Evolutionary conservation across 2,329 filamentous ascomycete genomes (phyloP).

Genomic region (Lasiodiplodia theobromae): DNA sequence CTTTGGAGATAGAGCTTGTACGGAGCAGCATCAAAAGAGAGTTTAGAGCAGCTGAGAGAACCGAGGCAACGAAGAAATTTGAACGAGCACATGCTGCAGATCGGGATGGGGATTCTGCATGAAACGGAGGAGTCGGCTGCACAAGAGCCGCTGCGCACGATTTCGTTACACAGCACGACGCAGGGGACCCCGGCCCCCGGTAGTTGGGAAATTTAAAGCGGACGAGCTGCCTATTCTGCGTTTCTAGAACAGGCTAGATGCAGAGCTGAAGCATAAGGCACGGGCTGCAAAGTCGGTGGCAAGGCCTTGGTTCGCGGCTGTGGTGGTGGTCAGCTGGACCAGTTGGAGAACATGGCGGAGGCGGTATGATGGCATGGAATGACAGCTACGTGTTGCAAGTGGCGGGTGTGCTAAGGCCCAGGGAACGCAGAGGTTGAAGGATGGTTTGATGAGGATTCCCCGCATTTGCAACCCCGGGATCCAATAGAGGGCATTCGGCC

Average conservation of each 20-base stretch:
- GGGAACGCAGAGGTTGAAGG: neutral
- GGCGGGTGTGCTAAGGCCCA: constrained; percentile 1
- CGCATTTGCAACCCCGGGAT: constrained; percentile 22
- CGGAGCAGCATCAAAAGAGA: constrained; percentile 9
- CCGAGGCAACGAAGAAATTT: constrained; percentile 16
- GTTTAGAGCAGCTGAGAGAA: constrained; percentile 2
- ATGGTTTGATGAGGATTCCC: constrained; percentile 24
- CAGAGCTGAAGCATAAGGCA: neutral
- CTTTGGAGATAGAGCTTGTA: neutral
- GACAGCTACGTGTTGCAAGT: neutral
- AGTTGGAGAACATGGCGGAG: neutral
- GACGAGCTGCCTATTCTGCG: constrained; percentile 14
- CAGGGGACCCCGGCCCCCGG: constrained; percentile 19
- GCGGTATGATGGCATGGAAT: neutral
- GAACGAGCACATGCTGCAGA: constrained; percentile 23
- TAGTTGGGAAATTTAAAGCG: neutral
- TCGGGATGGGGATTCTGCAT: constrained; percentile 7
- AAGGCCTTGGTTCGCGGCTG: neutral
- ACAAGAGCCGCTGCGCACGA: constrained; percentile 9
- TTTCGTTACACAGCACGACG: constrained; percentile 8
- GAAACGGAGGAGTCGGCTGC: constrained; percentile 18
- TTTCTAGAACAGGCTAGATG: neutral
- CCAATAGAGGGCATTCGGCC: constrained; percentile 9
- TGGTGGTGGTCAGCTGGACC: constrained; percentile 7
- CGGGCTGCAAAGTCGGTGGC: neutral